Base-by-base conservation (phyloP, 2,329 filamentous ascomycete species). In the Colletotrichum australisinense region DNA sequence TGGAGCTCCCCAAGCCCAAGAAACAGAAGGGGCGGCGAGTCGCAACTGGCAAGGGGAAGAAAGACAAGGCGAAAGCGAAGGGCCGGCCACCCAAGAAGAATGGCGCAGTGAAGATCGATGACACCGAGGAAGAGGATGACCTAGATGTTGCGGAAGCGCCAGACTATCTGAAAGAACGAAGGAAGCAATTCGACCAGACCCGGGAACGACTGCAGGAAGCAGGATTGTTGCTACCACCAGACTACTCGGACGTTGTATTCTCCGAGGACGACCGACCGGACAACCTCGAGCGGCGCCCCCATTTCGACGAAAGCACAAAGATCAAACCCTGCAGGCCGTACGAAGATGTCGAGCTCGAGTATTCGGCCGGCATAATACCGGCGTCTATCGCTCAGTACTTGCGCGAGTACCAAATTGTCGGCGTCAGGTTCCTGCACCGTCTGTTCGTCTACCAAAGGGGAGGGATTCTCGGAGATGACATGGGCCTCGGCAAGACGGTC, bases 401-500 rank as follows among this genome's bases (percentile, higher is more conserved):
- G 62, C 91, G 97, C 73, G 94, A 95, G 75, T 99, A 99, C 78
- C 97, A 99, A 81, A 87, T 98, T 1, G 89, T 93, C 32, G 97
- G 97, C 5, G 94, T 93, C 16, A 88, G 90, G 38, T 98, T 98
- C 78, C 86, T 99, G 8, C 95, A 98, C 80, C 90, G 94, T 73
- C 89, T 94, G 26, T 98, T 98, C 79, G 93, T 98, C 4, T 96
- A 94, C 76, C 97, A 99, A 79, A 93, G 93, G 77, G 97, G 97
- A 1, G 95, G 94, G 1, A 94, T 99, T 26, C 87, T 99, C 0
- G 95, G 96, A 3, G 97, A 99, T 79, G 97, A 99, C 79, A 99
- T 99, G 97, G 97, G 97, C 24, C 83, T 99, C 38, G 97, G 97
- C 0, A 99, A 99, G 83, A 99, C 97, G 0, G 94, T 99, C 2